Conservation (phyloP, 345 rosid genomes). For the Eucalyptus polyanthemos region DNA sequence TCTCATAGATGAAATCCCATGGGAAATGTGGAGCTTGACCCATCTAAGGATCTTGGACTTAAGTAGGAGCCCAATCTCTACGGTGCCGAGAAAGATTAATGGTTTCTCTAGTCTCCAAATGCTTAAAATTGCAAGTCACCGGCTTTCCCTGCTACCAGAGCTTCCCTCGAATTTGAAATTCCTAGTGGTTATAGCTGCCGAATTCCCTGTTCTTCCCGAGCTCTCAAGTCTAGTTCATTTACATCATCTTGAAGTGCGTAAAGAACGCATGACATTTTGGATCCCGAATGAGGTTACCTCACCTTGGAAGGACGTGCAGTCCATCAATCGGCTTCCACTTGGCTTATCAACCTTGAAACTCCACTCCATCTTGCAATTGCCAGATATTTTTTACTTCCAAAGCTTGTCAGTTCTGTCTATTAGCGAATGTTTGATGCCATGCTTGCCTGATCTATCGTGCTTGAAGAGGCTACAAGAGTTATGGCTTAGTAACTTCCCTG, state of each 20-base stretch:
- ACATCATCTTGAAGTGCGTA: not conserved
- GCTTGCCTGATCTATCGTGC: not conserved
- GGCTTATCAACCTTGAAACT: not conserved
- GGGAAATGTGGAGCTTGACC: not conserved
- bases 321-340: not conserved
- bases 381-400: not conserved
- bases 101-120: not conserved
- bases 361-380: not conserved
- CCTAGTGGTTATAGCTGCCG: not conserved
- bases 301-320: not conserved
- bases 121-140: not conserved
- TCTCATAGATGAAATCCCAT: not conserved
- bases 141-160: not conserved
- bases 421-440: too few relatives aligned
- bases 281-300: not conserved
- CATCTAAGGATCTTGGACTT: not conserved
- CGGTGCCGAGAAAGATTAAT: fast-evolving
- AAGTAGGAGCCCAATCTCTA: not conserved
- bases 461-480: not conserved
- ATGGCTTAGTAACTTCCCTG: not conserved
- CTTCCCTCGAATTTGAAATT: not conserved
- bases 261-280: too few relatives aligned
- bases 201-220: not conserved
- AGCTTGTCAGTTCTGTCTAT: not conserved
- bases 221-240: not conserved